Evolutionary conservation across 345 rosid genomes (phyloP).

Genomic region (Populus pruinosa): DNA sequence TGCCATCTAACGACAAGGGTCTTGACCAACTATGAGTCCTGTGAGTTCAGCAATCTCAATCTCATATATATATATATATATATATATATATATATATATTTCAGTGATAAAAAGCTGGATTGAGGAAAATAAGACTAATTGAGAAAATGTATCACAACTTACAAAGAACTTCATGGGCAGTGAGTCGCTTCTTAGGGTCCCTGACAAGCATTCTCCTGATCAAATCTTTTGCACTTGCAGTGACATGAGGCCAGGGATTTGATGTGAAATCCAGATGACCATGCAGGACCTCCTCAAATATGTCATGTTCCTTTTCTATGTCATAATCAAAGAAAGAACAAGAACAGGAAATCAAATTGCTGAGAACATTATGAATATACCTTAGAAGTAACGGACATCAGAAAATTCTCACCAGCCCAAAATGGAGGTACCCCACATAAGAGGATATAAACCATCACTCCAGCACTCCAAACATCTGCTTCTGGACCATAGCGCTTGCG

Average conservation of each 20-base stretch:
- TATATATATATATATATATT: background rate
- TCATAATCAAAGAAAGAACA: background rate
- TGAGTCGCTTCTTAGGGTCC: constrained; percentile 58
- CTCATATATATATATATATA: too few relatives aligned
- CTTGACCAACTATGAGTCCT: background rate
- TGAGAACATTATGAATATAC: background rate
- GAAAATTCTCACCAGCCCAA: constrained; percentile 72
- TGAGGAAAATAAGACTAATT: background rate
- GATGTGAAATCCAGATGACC: constrained; percentile 76
- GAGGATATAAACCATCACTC: constrained; percentile 81
- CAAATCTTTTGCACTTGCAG: constrained; percentile 81
- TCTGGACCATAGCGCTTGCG: constrained; percentile 66
- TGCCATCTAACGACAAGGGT: background rate
- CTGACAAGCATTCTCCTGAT: constrained; percentile 70
- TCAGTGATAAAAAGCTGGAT: background rate
- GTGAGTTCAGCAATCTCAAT: background rate
- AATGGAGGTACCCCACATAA: constrained; percentile 87
- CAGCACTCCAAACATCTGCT: constrained; percentile 95
- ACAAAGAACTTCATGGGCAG: constrained; percentile 78
- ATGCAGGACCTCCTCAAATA: constrained; percentile 70
- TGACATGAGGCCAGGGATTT: constrained; percentile 85
- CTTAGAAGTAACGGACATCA: background rate
- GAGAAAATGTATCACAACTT: constrained; percentile 23
- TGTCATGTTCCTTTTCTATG: constrained; percentile 73
- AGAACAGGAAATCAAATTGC: background rate